Percentiles rank a stretch among this genome's conserved stretches.
phyloP scores from a whole-genome alignment of 768 basidiomycete species.

The Lentinula detonsa region DNA sequence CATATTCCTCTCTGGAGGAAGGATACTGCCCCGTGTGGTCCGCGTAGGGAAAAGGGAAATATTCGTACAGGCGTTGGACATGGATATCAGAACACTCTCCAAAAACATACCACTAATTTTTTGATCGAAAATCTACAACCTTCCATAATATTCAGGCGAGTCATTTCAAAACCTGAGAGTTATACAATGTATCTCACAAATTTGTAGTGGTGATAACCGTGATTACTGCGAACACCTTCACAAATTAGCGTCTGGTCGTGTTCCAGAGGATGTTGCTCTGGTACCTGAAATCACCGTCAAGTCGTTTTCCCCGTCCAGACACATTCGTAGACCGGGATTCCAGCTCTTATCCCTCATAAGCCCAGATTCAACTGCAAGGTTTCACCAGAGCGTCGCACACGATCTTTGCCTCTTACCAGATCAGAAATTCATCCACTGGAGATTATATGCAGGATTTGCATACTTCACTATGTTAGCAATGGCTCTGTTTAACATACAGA shows the following conservation, averaged over 20 bases:
- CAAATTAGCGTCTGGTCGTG: slow-evolving; percentile 20
- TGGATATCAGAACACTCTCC: slow-evolving; percentile 80
- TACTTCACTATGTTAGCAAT: slow-evolving; percentile 46
- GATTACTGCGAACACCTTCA: slow-evolving; percentile 84
- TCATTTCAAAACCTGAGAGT: not conserved
- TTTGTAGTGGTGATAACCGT: slow-evolving; percentile 75
- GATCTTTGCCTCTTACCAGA: slow-evolving; percentile 77
- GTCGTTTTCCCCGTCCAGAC: slow-evolving; percentile 73
- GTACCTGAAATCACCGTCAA: slow-evolving; percentile 83
- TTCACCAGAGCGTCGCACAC: slow-evolving; percentile 47
- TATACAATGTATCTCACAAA: not conserved
- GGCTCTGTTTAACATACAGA: slow-evolving; percentile 34
- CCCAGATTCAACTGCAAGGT: slow-evolving; percentile 22
- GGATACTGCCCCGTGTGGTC: slow-evolving; percentile 72
- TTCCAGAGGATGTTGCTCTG: slow-evolving; percentile 13
- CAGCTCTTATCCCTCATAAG: slow-evolving; percentile 68
- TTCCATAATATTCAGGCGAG: slow-evolving; percentile 64
- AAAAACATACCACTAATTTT: slow-evolving; percentile 72
- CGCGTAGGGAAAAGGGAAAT: slow-evolving; percentile 62
- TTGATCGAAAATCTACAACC: slow-evolving; percentile 66
- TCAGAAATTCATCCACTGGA: slow-evolving; percentile 51
- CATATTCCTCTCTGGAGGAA: slow-evolving; percentile 84
- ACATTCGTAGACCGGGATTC: slow-evolving; percentile 74
- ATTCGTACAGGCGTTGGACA: slow-evolving; percentile 74
- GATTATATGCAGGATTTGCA: slow-evolving; percentile 61